Conservation (phyloP, 139 green algal species). For the Tetraselmis striata region DNA sequence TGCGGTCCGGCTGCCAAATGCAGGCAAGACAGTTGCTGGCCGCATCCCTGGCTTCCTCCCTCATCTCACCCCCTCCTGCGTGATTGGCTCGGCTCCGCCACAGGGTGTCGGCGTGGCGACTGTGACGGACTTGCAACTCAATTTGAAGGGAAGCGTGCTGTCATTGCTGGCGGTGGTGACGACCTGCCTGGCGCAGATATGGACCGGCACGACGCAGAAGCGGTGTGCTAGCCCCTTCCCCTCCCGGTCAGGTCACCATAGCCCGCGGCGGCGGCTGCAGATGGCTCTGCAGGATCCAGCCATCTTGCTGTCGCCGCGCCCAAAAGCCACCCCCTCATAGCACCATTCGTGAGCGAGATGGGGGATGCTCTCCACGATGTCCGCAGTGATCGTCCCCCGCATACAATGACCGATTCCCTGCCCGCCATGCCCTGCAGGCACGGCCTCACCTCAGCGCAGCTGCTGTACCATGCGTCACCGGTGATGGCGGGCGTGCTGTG, state of each 20-base stretch:
- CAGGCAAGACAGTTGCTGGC: no score
- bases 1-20: no score
- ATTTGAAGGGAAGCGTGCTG: conserved; percentile 31
- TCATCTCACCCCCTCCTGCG: not conserved
- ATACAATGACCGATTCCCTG: no score
- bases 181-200: conserved; percentile 31
- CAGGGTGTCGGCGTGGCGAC: conserved; percentile 37
- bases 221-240: not conserved
- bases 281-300: no score
- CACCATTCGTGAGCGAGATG: no score
- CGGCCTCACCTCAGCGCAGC: conserved; percentile 32
- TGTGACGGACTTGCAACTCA: conserved; percentile 44
- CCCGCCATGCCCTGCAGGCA: not conserved
- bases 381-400: no score
- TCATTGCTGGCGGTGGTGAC: conserved; percentile 29
- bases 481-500: conserved; percentile 32
- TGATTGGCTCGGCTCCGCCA: not conserved
- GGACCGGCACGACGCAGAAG: conserved; percentile 46
- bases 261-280: no score
- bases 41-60: not conserved
- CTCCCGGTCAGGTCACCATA: no score
- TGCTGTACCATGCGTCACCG: conserved; percentile 38
- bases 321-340: no score
- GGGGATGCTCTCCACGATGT: no score
- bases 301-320: no score